Conservation (phyloP, 768 basidiomycete genomes). For the Tubosaeta sp. region DNA sequence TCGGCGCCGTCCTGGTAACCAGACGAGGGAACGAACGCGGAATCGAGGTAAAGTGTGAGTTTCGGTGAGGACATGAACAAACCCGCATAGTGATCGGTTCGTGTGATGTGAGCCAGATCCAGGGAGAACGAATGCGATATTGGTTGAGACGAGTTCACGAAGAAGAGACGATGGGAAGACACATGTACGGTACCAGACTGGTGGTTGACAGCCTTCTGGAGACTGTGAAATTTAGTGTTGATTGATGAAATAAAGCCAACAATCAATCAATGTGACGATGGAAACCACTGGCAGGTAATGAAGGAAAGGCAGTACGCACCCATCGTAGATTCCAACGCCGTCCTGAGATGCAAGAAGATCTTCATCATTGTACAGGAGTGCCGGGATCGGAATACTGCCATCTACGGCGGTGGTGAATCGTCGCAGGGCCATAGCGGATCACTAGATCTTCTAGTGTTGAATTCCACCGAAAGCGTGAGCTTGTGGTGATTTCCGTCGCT, state of each 20-base stretch:
- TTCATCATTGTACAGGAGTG: slow-evolving; percentile 79
- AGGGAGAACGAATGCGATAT: slow-evolving; percentile 61
- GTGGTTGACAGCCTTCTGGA: slow-evolving; percentile 76
- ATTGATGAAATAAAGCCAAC: slow-evolving; percentile 22
- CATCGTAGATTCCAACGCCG: slow-evolving; percentile 85
- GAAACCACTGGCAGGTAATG: slow-evolving; percentile 6
- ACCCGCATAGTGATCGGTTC: slow-evolving; percentile 87
- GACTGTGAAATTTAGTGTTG: slow-evolving; percentile 43
- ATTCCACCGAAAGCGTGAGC: slow-evolving; percentile 11
- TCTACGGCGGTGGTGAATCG: slow-evolving; percentile 57
- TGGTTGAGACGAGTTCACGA: slow-evolving; percentile 54
- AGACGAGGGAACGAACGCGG: slow-evolving; percentile 21
- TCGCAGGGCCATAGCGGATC: slow-evolving; percentile 45
- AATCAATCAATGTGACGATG: slow-evolving; percentile 17
- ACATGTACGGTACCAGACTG: slow-evolving; percentile 70
- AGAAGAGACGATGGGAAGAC: slow-evolving; percentile 84
- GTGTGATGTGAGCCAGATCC: slow-evolving; percentile 57
- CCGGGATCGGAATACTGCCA: slow-evolving; percentile 73
- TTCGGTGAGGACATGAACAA: slow-evolving; percentile 89
- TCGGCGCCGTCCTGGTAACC: slow-evolving; percentile 28
- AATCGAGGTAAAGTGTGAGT: slow-evolving; percentile 68
- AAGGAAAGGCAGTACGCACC: slow-evolving; percentile 47
- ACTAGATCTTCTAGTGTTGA: neutral
- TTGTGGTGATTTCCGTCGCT: slow-evolving; percentile 1
- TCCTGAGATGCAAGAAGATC: slow-evolving; percentile 69